A percentile compares a stretch with the other conserved stretches of the same genome.
These are phyloP conservation scores for Anthracocystis panici-leucophaei DNA, from an alignment of 1,284 basidiomycete species.

Conservation along the genomic window DNA sequence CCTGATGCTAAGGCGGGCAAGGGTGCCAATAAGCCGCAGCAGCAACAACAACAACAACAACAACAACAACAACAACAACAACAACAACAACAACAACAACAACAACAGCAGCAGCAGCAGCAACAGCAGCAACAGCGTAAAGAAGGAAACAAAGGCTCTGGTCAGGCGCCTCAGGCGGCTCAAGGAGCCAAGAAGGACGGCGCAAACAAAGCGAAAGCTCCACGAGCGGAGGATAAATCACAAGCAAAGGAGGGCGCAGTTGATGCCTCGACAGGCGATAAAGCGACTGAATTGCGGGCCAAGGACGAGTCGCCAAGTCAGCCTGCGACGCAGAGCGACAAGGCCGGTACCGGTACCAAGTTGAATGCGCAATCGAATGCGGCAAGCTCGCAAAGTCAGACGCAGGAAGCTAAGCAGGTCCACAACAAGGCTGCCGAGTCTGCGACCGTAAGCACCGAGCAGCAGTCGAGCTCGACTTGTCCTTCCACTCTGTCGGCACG, in stretches of 20 bases:
- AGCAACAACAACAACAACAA: background rate
- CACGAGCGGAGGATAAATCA: background rate
- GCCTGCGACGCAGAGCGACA: conserved; percentile 1
- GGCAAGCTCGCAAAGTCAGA: background rate
- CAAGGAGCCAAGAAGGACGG: conserved; percentile 17
- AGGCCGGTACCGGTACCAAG: background rate
- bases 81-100: background rate
- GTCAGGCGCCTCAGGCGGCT: background rate
- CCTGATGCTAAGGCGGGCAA: conserved; percentile 21
- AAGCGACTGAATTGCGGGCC: conserved; percentile 3
- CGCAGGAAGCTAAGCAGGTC: background rate
- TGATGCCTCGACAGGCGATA: background rate
- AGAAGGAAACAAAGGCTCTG: conserved; percentile 16
- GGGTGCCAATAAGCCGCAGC: conserved; percentile 14
- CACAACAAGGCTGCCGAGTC: background rate
- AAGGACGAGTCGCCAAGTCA: conserved; percentile 1
- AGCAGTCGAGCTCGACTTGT: background rate
- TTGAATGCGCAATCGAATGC: background rate
- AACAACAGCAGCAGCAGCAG: conserved; percentile 2
- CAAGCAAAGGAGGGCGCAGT: conserved; percentile 7
- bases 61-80: conserved; percentile 8
- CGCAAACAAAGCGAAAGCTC: conserved; percentile 6
- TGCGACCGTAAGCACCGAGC: background rate
- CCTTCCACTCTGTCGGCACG: background rate
- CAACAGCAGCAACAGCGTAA: conserved; percentile 15